phyloP scores from a whole-genome alignment of 192 early-diverging fungal species.

The Thoreauomyces humboldtii region DNA sequence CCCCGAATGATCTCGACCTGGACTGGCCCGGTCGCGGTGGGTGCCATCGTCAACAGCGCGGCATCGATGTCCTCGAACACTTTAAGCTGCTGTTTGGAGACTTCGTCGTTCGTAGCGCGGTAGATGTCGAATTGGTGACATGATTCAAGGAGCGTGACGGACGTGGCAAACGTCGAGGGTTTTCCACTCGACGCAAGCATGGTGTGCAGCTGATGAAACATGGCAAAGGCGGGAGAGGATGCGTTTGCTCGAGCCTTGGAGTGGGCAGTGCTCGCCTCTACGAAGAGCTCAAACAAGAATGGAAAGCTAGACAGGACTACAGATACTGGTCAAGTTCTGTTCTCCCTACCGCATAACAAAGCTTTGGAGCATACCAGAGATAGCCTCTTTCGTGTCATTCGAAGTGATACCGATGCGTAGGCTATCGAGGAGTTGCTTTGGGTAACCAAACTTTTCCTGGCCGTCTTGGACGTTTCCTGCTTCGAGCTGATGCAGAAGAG shows the following conservation, averaged over 20 bases:
- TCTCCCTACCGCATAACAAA: too few relatives aligned
- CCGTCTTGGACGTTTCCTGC: background rate
- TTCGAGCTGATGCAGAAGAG: slow-evolving; percentile 19
- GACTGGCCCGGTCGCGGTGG: too few relatives aligned
- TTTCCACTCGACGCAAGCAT: background rate
- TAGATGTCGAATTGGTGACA: slow-evolving; percentile 17
- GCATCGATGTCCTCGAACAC: background rate
- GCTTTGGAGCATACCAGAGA: too few relatives aligned
- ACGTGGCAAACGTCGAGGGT: background rate
- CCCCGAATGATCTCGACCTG: slow-evolving; percentile 6
- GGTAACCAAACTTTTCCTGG: slow-evolving; percentile 19
- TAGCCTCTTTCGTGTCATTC: background rate
- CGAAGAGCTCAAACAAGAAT: background rate
- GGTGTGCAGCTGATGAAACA: slow-evolving; percentile 8
- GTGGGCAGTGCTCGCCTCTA: background rate
- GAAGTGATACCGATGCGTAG: background rate
- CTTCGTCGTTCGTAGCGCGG: slow-evolving; percentile 23
- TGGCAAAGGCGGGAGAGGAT: background rate
- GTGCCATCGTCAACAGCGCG: background rate
- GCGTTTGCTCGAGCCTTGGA: background rate
- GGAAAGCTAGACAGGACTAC: background rate
- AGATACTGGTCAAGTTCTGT: too few relatives aligned
- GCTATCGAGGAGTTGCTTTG: slow-evolving; percentile 20
- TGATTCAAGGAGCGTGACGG: slow-evolving; percentile 9
- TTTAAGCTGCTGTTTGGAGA: slow-evolving; percentile 13